A percentile compares a stretch with the other conserved stretches of the same genome.
Evolutionary conservation across 176 grass and related monocot species (phyloP).

Genomic region (Zea luxurians): DNA sequence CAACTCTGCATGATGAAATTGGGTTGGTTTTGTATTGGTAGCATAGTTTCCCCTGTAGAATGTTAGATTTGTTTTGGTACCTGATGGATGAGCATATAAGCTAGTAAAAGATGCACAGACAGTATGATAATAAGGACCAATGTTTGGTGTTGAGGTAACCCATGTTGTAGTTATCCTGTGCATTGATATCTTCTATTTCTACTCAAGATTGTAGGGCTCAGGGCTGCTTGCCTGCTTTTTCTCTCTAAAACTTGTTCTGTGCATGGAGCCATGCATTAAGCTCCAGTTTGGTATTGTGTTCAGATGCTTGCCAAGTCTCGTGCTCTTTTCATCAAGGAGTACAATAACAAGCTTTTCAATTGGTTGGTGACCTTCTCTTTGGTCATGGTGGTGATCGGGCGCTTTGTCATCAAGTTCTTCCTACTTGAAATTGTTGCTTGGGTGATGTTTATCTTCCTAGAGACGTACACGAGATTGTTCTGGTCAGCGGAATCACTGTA

Average conservation of each 20-base stretch:
- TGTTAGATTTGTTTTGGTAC: background rate
- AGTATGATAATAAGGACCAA: background rate
- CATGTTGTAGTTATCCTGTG: background rate
- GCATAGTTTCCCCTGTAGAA: background rate
- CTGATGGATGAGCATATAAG: background rate
- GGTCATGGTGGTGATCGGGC: constrained; percentile 82
- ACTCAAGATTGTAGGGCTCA: background rate
- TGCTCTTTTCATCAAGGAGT: constrained; percentile 97
- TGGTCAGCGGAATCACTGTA: constrained; percentile 89
- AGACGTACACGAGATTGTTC: constrained; percentile 96
- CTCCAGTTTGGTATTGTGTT: constrained; percentile 16
- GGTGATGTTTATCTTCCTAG: constrained; percentile 98
- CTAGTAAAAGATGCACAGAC: constrained; percentile 6
- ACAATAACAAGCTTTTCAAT: constrained; percentile 93
- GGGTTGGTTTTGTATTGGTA: background rate
- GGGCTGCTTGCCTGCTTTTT: background rate
- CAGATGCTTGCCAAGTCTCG: constrained; percentile 88
- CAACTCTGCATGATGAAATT: background rate
- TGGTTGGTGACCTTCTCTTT: constrained; percentile 93
- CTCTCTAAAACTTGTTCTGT: background rate
- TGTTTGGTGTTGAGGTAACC: background rate
- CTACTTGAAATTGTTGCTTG: constrained; percentile 85
- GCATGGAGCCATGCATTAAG: constrained; percentile 6
- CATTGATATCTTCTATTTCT: background rate
- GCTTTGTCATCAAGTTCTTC: constrained; percentile 96